These are phyloP conservation scores for Cavenderia fasciculata DNA, from an alignment of 78 protist genomes.

Conservation along the genomic window DNA sequence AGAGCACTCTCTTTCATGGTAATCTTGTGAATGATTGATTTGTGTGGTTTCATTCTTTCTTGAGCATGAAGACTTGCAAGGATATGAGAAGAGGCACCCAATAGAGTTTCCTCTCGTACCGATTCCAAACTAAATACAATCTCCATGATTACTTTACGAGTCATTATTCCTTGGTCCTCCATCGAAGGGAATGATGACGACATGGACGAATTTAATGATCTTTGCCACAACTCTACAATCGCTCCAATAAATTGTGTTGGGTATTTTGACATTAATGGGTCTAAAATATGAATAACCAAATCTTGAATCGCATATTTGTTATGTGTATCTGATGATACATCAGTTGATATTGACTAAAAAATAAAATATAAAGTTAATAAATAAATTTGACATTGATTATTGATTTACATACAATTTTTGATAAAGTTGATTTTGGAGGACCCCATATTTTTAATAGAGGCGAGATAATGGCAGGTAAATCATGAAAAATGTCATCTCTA, in stretches of 20 bases:
- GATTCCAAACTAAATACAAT: constrained; percentile 59
- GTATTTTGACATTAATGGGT: constrained; percentile 70
- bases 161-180: neutral
- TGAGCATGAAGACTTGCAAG: constrained; percentile 6
- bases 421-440: constrained; percentile 10
- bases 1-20: constrained; percentile 48
- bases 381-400: no score
- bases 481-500: constrained; percentile 25
- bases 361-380: no score
- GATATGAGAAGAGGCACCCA: constrained; percentile 30
- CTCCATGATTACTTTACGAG: constrained; percentile 58
- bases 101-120: constrained; percentile 39
- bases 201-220: neutral
- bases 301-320: constrained; percentile 74
- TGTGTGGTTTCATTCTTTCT: constrained; percentile 32
- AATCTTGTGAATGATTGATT: constrained; percentile 23
- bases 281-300: constrained; percentile 41
- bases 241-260: constrained; percentile 52
- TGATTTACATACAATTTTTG: no score
- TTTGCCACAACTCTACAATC: constrained; percentile 62
- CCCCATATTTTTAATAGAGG: constrained; percentile 69
- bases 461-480: constrained; percentile 5
- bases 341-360: constrained; percentile 27
- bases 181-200: neutral
- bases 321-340: constrained; percentile 72